Percentiles rank a stretch among this genome's conserved stretches.
phyloP scores from a whole-genome alignment of 1,139 yeast genomes.

The Taiozyma sp. region DNA sequence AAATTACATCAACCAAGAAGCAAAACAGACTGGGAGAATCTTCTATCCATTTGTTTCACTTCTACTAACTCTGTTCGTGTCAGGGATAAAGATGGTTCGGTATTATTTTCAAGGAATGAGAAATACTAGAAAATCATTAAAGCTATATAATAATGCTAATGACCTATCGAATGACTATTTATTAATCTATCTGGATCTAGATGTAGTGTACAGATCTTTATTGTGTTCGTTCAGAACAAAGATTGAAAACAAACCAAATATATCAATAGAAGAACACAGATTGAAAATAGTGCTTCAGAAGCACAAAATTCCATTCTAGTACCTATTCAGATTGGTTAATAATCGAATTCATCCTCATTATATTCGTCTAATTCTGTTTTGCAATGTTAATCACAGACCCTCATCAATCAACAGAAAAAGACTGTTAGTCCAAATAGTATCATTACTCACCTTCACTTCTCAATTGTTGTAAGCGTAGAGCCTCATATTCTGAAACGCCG shows the following conservation, averaged over 20 bases:
- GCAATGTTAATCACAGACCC: not conserved
- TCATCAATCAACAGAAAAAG: not conserved
- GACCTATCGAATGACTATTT: not conserved
- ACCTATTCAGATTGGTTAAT: not conserved
- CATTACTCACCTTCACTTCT: constrained; percentile 18
- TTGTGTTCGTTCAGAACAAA: too few relatives aligned
- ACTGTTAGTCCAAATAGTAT: not conserved
- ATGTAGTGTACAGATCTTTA: not conserved
- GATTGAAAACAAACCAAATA: too few relatives aligned
- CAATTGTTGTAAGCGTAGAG: constrained; percentile 16
- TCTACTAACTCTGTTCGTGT: constrained; percentile 30
- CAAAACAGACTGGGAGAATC: constrained; percentile 31
- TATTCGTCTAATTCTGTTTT: not conserved
- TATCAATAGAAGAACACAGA: not conserved
- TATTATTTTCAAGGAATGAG: constrained; percentile 25
- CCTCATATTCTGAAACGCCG: constrained; percentile 23
- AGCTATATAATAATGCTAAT: too few relatives aligned
- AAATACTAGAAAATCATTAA: constrained; percentile 1
- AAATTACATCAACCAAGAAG: constrained; percentile 31
- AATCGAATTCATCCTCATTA: not conserved
- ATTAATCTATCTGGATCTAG: too few relatives aligned
- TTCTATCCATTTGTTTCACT: constrained; percentile 30
- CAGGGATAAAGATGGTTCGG: constrained; percentile 31
- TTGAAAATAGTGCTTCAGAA: not conserved
- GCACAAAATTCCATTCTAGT: not conserved